A percentile compares a stretch with the other conserved stretches of the same genome.
Evolutionary conservation across 192 early-diverging fungal genomes (phyloP).

Genomic region (Coemansia reversa): DNA sequence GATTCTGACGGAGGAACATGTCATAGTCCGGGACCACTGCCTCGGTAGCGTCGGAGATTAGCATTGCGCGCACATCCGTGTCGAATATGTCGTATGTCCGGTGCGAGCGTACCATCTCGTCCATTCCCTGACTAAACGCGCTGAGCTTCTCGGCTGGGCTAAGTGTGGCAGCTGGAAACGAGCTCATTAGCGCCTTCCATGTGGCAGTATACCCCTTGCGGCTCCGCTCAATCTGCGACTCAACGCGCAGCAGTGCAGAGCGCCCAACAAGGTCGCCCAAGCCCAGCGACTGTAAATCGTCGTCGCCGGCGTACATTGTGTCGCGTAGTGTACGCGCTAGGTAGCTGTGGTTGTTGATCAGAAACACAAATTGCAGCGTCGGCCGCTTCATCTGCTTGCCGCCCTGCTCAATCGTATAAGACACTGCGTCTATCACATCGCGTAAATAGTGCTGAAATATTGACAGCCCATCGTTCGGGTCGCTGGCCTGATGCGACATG

Average conservation of each 20-base stretch:
- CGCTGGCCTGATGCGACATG: slow-evolving; percentile 45
- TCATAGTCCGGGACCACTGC: slow-evolving; percentile 48
- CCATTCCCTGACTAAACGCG: slow-evolving; percentile 51
- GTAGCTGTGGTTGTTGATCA: slow-evolving; percentile 53
- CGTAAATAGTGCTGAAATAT: slow-evolving; percentile 55
- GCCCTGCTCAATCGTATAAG: slow-evolving; percentile 40
- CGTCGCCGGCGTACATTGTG: slow-evolving; percentile 47
- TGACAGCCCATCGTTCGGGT: slow-evolving; percentile 49
- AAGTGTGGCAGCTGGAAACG: slow-evolving; percentile 48
- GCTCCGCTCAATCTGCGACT: slow-evolving; percentile 49
- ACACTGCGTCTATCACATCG: slow-evolving; percentile 46
- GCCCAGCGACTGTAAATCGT: slow-evolving; percentile 45
- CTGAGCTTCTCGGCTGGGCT: slow-evolving; percentile 42
- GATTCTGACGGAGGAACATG: slow-evolving; percentile 43
- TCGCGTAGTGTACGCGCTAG: slow-evolving; percentile 45
- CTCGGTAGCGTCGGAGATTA: slow-evolving; percentile 40
- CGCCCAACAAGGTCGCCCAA: slow-evolving; percentile 50
- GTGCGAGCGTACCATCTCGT: slow-evolving; percentile 51
- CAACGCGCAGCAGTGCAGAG: slow-evolving; percentile 38
- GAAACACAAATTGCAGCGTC: slow-evolving; percentile 47
- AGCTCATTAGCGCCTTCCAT: slow-evolving; percentile 52
- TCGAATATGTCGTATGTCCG: slow-evolving; percentile 49
- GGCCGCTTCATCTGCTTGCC: slow-evolving; percentile 54
- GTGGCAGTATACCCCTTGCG: slow-evolving; percentile 47
- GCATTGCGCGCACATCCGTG: slow-evolving; percentile 45